Percentiles rank a stretch among this genome's conserved stretches.
Conservation (phyloP, 169 alveolate genomes). For the Babesia bigemina region DNA sequence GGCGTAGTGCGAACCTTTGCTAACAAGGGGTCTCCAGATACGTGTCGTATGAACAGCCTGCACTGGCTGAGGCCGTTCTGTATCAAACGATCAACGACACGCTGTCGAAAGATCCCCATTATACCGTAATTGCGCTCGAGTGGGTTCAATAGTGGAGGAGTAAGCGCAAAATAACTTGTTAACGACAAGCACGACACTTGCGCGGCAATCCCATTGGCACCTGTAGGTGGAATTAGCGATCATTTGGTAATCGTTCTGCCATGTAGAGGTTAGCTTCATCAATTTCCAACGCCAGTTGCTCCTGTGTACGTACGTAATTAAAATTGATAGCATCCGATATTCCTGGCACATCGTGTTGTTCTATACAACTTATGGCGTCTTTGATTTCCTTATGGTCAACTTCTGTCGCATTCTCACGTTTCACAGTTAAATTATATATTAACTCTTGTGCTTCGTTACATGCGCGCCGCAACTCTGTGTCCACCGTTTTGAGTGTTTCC, state of each 20-base stretch:
- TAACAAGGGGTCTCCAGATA: too few species aligned
- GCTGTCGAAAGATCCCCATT: too few species aligned
- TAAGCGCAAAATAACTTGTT: too few species aligned
- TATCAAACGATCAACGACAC: too few species aligned
- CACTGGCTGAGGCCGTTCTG: too few species aligned
- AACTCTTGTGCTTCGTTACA: conserved; percentile 22
- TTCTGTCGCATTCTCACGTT: conserved; percentile 28
- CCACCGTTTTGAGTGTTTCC: conserved; percentile 13
- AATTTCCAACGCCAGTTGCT: conserved; percentile 17
- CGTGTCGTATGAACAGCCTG: too few species aligned
- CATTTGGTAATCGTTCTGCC: neutral
- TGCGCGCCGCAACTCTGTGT: neutral
- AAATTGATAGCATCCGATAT: neutral
- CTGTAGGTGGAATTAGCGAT: too few species aligned
- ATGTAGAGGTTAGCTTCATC: conserved; percentile 31
- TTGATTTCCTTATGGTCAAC: conserved; percentile 9
- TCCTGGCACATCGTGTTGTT: neutral
- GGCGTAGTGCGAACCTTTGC: too few species aligned
- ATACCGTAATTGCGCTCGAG: too few species aligned
- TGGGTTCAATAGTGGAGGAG: too few species aligned
- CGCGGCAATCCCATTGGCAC: too few species aligned
- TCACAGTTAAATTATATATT: conserved; percentile 20
- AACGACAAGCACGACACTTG: too few species aligned
- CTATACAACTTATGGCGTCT: conserved; percentile 3
- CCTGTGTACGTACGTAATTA: conserved; percentile 17